Conservation (phyloP, 2,329 filamentous ascomycete species). For the Coleophoma cylindrospora region DNA sequence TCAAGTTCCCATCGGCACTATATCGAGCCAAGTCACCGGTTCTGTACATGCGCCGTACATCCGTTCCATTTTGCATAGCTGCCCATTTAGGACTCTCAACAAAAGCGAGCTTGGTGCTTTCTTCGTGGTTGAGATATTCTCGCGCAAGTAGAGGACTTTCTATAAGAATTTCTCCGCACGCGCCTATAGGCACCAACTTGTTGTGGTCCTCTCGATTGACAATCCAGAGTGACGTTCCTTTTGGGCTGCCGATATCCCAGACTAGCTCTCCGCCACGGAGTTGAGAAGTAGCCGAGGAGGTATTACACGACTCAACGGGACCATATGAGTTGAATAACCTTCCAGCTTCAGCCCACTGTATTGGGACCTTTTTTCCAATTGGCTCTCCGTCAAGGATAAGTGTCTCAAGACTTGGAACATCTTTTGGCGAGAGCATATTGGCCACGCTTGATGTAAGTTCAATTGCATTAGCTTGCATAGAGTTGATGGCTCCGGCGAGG, state of each 20-base stretch:
- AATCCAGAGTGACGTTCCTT: constrained; percentile 1
- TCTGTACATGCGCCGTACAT: constrained; percentile 20
- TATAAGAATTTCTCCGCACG: constrained; percentile 4
- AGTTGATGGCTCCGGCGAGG: constrained; percentile 2
- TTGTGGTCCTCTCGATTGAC: constrained; percentile 1
- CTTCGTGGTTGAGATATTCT: constrained; percentile 7
- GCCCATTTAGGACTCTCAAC: constrained; percentile 8
- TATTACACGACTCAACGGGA: constrained; percentile 57
- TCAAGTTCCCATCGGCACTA: constrained; percentile 50
- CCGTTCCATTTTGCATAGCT: background rate
- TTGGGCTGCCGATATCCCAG: background rate
- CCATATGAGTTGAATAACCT: constrained; percentile 56
- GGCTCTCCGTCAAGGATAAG: constrained; percentile 47
- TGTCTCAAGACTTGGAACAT: background rate
- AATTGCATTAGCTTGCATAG: background rate
- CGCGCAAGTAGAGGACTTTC: constrained; percentile 4
- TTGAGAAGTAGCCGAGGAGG: background rate
- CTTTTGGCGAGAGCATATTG: background rate
- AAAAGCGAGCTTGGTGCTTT: constrained; percentile 2
- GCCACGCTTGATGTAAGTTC: constrained; percentile 5
- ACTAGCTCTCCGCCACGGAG: background rate
- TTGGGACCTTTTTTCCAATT: constrained; percentile 28
- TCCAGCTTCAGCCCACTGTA: constrained; percentile 27
- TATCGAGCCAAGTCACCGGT: constrained; percentile 34
- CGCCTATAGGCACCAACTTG: constrained; percentile 2